These are phyloP conservation scores for Sonneratia caseolaris DNA, from an alignment of 345 rosid genomes.

Conservation along the genomic window DNA sequence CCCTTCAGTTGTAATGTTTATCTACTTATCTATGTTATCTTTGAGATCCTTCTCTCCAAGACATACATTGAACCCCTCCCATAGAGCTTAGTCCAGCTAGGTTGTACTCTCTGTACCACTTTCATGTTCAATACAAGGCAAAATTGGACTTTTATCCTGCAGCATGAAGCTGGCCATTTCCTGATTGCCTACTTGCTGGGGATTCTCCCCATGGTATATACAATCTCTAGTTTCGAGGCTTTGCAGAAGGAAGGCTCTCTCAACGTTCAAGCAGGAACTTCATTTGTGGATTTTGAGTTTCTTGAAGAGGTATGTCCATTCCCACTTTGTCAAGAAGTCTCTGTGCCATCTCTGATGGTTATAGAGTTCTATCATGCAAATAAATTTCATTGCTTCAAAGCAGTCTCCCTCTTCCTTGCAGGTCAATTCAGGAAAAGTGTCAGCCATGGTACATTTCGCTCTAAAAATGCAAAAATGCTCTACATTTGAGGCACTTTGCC, in stretches of 20 bases:
- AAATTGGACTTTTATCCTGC: slow-evolving; percentile 13
- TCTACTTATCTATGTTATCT: neutral
- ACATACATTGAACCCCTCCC: neutral
- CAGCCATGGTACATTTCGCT: slow-evolving; percentile 44
- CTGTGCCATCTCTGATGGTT: neutral
- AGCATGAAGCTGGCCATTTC: slow-evolving; percentile 99
- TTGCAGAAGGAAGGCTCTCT: slow-evolving; percentile 82
- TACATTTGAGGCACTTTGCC: neutral
- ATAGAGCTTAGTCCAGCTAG: neutral
- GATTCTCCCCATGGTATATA: slow-evolving; percentile 68
- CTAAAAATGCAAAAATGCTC: neutral
- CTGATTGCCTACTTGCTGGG: slow-evolving; percentile 78
- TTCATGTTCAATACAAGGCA: neutral
- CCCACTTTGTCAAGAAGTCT: neutral
- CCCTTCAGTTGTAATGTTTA: neutral
- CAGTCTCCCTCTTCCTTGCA: slow-evolving; percentile 18
- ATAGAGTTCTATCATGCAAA: neutral
- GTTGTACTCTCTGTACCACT: neutral
- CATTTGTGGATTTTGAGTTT: slow-evolving; percentile 84
- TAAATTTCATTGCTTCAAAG: neutral
- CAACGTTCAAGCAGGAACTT: slow-evolving; percentile 85
- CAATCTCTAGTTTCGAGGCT: slow-evolving; percentile 70
- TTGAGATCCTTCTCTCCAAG: neutral
- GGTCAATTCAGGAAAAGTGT: slow-evolving; percentile 73
- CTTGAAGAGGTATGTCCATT: slow-evolving; percentile 54